These are phyloP conservation scores for Clonostachys byssicola DNA, from an alignment of 2,329 filamentous ascomycete genomes.

Conservation along the genomic window DNA sequence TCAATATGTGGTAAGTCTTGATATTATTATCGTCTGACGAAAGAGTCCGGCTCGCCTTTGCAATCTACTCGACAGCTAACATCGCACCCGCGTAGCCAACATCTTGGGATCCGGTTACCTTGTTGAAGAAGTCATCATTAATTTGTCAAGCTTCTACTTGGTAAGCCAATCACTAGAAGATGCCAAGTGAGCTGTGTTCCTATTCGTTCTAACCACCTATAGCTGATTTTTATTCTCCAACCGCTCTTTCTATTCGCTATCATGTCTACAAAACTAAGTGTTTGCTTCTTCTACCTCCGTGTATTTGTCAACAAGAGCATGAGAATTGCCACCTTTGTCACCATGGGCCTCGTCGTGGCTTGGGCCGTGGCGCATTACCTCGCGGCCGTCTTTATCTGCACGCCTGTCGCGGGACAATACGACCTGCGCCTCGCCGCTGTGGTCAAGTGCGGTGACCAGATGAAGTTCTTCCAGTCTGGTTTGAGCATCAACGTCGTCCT, in stretches of 20 bases:
- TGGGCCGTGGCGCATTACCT: not conserved
- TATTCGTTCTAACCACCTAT: not conserved
- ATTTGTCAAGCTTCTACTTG: not conserved
- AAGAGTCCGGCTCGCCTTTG: no score
- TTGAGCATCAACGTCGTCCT: not conserved
- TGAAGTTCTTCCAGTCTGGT: not conserved
- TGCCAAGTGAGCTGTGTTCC: no score
- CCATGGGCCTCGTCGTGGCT: slow-evolving; percentile 1
- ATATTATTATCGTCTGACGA: no score
- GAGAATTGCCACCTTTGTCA: not conserved
- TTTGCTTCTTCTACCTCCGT: slow-evolving; percentile 1
- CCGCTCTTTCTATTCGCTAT: not conserved
- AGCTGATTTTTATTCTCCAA: slow-evolving; percentile 1
- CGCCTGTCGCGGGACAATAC: not conserved
- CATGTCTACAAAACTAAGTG: slow-evolving; percentile 1
- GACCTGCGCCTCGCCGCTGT: not conserved
- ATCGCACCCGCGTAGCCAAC: not conserved
- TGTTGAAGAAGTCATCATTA: not conserved
- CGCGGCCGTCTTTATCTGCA: not conserved
- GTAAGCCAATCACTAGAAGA: not conserved
- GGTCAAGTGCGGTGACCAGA: not conserved
- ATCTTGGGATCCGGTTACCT: not conserved
- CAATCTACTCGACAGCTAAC: no score
- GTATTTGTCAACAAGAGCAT: not conserved
- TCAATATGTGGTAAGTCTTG: no score